Conservation (phyloP, 768 basidiomycete genomes). For the Mycena vitilis region DNA sequence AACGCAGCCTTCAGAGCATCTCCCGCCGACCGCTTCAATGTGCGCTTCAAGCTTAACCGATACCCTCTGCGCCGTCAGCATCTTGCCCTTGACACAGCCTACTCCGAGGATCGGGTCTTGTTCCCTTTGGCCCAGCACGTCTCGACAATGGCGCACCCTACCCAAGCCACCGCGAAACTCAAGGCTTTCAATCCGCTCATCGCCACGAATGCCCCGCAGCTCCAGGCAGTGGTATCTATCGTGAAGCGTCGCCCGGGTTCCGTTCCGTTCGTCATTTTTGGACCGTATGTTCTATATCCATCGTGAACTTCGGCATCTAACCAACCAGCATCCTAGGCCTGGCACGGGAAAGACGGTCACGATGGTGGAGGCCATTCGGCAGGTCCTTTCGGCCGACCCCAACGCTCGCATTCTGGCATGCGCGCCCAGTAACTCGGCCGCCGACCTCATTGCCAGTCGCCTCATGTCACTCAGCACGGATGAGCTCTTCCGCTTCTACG, state of each 20-base stretch:
- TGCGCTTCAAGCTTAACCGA: conserved; percentile 70
- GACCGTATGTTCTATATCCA: conserved; percentile 60
- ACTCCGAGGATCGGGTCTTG: conserved; percentile 58
- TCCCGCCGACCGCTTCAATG: conserved; percentile 54
- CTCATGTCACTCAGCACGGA: conserved; percentile 48
- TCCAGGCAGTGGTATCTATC: conserved; percentile 62
- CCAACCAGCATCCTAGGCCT: conserved; percentile 49
- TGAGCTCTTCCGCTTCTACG: conserved; percentile 67
- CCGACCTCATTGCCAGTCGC: conserved; percentile 66
- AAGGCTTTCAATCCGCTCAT: conserved; percentile 57
- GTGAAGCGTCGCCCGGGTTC: conserved; percentile 56
- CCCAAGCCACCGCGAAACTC: conserved; percentile 31
- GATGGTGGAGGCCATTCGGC: conserved; percentile 70
- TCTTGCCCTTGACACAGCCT: conserved; percentile 62
- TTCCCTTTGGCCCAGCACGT: conserved; percentile 57
- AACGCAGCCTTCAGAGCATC: conserved; percentile 53
- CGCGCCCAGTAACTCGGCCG: conserved; percentile 76
- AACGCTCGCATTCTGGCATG: conserved; percentile 67
- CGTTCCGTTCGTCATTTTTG: conserved; percentile 69
- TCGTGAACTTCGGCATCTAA: background rate
- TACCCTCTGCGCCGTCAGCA: conserved; percentile 69
- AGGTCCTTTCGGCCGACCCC: conserved; percentile 58
- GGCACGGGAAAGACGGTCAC: conserved; percentile 80
- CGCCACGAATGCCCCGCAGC: conserved; percentile 57
- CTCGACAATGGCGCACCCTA: conserved; percentile 25